Evolutionary conservation across 164 flowering plant species (phyloP).

Genomic region (Stephania cephalantha): DNA sequence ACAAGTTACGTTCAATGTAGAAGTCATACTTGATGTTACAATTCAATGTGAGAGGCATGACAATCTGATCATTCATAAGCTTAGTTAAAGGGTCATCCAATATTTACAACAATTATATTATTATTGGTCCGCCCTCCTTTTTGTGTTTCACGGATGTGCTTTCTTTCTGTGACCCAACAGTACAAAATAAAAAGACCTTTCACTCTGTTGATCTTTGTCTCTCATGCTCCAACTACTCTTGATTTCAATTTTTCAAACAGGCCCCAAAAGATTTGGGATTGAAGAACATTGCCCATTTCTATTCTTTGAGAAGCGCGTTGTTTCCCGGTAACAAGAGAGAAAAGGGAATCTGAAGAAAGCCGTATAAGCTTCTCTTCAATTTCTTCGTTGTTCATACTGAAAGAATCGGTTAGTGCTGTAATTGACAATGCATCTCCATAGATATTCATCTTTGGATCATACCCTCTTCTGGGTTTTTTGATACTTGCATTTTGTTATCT

Average conservation of each 20-base stretch:
- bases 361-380: not conserved
- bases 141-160: not conserved
- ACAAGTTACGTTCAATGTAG: too few species aligned
- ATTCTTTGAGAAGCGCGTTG: not conserved
- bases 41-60: too few species aligned
- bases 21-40: too few species aligned
- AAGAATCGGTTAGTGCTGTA: not conserved
- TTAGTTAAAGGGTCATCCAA: too few species aligned
- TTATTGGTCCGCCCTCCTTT: not conserved
- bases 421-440: not conserved
- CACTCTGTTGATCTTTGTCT: not conserved
- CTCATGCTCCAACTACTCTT: too few species aligned
- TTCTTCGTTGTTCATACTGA: not conserved
- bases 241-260: too few species aligned
- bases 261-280: too few species aligned
- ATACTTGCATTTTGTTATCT: conserved; percentile 1
- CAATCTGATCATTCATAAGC: too few species aligned
- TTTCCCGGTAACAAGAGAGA: not conserved
- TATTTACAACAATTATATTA: too few species aligned
- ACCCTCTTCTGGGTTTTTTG: conserved; percentile 4
- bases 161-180: not conserved
- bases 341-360: not conserved
- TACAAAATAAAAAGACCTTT: not conserved
- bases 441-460: not conserved
- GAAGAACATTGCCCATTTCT: not conserved